Conservation (phyloP, 2,329 filamentous ascomycete genomes). For the Xylaria hypoxylon region DNA sequence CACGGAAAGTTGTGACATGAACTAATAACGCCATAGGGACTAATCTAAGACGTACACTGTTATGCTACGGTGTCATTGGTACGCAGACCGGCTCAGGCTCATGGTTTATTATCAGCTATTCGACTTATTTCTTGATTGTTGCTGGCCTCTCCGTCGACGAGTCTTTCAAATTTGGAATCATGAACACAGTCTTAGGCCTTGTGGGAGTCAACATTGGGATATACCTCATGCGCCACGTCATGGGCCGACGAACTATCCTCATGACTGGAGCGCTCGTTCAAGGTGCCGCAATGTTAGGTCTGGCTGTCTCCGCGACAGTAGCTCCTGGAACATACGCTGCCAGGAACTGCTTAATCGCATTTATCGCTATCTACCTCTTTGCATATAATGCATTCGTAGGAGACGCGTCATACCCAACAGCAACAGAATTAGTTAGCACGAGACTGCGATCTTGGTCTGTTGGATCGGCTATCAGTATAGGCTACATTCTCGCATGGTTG, state of each 20-base stretch:
- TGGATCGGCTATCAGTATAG: constrained; percentile 60
- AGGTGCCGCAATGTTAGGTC: constrained; percentile 58
- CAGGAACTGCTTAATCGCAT: constrained; percentile 53
- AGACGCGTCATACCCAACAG: constrained; percentile 56
- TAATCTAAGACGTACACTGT: constrained; percentile 61
- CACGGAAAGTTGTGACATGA: neutral
- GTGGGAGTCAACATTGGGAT: constrained; percentile 62
- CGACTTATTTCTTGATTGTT: constrained; percentile 61
- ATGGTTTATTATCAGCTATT: constrained; percentile 64
- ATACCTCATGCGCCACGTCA: constrained; percentile 59
- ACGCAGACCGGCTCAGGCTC: constrained; percentile 59
- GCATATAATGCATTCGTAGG: constrained; percentile 56
- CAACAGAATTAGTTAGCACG: constrained; percentile 59
- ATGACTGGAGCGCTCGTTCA: constrained; percentile 60
- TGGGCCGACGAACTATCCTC: constrained; percentile 60
- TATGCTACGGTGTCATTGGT: constrained; percentile 62
- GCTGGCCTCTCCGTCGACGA: constrained; percentile 55
- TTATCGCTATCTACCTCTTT: constrained; percentile 52
- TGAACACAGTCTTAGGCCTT: constrained; percentile 63
- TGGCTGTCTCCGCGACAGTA: constrained; percentile 52
- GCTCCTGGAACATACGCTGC: constrained; percentile 47
- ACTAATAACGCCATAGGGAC: constrained; percentile 49
- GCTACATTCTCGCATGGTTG: constrained; percentile 59
- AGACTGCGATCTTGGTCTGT: constrained; percentile 60
- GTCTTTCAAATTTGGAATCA: constrained; percentile 62